Percentiles rank a stretch among this genome's conserved stretches.
Evolutionary conservation across 352 stramenopile species (phyloP).

Genomic region (Phytophthora vignae): DNA sequence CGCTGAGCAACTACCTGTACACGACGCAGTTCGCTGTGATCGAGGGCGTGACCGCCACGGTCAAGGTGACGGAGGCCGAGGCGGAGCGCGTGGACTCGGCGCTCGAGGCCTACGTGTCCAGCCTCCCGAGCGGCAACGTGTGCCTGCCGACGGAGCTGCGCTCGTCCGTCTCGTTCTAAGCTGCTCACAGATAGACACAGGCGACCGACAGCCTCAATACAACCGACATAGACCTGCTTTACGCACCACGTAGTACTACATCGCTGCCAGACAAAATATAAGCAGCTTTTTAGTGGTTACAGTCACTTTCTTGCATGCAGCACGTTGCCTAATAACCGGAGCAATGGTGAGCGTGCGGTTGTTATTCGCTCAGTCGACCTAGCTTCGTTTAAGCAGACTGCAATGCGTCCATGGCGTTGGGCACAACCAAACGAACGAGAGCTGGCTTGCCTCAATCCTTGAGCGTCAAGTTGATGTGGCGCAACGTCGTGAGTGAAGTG

Average conservation of each 20-base stretch:
- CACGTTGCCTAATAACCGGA: no score
- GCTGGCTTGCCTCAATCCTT: no score
- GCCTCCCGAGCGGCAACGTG: constrained; percentile 17
- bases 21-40: constrained; percentile 56
- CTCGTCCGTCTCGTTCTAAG: constrained; percentile 37
- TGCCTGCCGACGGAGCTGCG: constrained; percentile 38
- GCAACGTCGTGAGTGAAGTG: no score
- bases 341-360: no score
- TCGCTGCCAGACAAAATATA: constrained; percentile 26
- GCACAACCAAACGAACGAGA: no score
- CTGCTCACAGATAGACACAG: constrained; percentile 9
- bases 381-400: no score
- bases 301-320: no score
- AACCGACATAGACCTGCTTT: constrained; percentile 19
- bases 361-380: no score
- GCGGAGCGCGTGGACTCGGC: constrained; percentile 56
- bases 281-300: constrained; percentile 3
- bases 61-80: constrained; percentile 57
- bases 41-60: constrained; percentile 38
- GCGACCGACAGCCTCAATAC: constrained; percentile 21
- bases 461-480: no score
- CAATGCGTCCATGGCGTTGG: no score
- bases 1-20: constrained; percentile 69
- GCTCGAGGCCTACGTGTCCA: constrained; percentile 53
- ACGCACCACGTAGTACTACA: constrained; percentile 3